Base-by-base conservation (phyloP, 1,139 yeast species). In the Geotrichum fermentans region DNA sequence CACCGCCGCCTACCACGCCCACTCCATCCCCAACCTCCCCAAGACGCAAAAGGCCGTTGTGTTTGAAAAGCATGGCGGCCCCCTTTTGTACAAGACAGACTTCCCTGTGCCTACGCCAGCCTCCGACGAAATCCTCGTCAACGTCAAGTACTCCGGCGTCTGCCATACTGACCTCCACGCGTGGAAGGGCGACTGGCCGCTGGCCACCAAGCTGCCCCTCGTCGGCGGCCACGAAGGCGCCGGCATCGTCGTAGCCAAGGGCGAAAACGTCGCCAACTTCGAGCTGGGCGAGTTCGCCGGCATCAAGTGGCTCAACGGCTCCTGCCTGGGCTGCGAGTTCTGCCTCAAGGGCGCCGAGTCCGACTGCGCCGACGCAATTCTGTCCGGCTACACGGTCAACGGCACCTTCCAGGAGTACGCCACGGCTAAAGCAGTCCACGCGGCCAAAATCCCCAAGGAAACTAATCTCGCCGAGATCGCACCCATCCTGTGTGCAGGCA, bases 191-290 rank as follows among this genome's bases (percentile, higher is more conserved):
- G 87, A 81, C 67, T 81, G 84, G 84, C 83, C 84, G 51, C 66
- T 79, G 60, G 71, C 70, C 48, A 76, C 81, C 57, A 82, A 82
- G 67, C 72, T 79, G 55, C 88, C 88, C 20, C 70, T 81, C 58
- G 86, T 82, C 47, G 89, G 88, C 56, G 94, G 94, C 62, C 94
- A 84, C 73, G 94, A 84, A 70, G 92, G 92, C 70, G 89, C 90
- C 33, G 94, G 94, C 68, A 78, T 79, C 35, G 92, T 84, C 55
- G 90, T 83, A 52, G 88, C 75, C 58, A 78, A 72, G 63, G 94
- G 92, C 62, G 71, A 71, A 38, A 74, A 78, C 58, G 92, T 83
- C 58, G 74, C 70, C 60, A 81, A 82, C 64, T 82, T 84, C 72
- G 75, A 82, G 63, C 66, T 82, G 60, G 94, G 94, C 62, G 92